phyloP scores from a whole-genome alignment of 768 basidiomycete genomes.

The Suillus brevipes region DNA sequence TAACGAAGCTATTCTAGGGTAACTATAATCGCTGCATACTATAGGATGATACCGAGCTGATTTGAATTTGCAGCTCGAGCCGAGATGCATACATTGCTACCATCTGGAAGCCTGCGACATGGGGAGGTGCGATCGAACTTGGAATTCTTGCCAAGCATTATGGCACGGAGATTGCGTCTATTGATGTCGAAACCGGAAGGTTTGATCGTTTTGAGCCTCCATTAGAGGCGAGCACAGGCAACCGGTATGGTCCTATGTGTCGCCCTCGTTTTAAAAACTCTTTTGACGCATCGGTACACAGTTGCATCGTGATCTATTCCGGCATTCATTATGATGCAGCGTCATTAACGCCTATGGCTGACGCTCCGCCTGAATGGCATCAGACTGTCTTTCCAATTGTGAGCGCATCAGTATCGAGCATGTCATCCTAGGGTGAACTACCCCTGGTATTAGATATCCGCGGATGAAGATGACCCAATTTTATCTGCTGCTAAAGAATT shows the following conservation, averaged over 20 bases:
- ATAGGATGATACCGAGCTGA: slow-evolving; percentile 2
- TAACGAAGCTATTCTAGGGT: slow-evolving; percentile 88
- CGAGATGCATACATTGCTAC: slow-evolving; percentile 76
- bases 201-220: slow-evolving; percentile 77
- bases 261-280: not conserved
- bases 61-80: slow-evolving; percentile 40
- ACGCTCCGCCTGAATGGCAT: slow-evolving; percentile 86
- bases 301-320: slow-evolving; percentile 85
- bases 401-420: slow-evolving; percentile 21
- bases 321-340: slow-evolving; percentile 97
- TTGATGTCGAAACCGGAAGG: slow-evolving; percentile 91
- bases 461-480: slow-evolving; percentile 50
- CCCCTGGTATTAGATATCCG: slow-evolving; percentile 19
- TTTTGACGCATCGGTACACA: slow-evolving; percentile 20
- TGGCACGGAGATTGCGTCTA: slow-evolving; percentile 80
- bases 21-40: slow-evolving; percentile 13
- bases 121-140: slow-evolving; percentile 97
- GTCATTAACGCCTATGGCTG: slow-evolving; percentile 73
- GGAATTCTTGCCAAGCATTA: slow-evolving; percentile 82
- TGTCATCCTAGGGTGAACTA: not conserved
- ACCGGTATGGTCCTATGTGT: slow-evolving; percentile 23
- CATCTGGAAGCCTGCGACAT: slow-evolving; percentile 76
- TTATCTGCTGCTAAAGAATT: slow-evolving; percentile 68
- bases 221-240: slow-evolving; percentile 37
- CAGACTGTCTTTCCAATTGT: slow-evolving; percentile 77